phyloP scores from a whole-genome alignment of 225 moss, liverwort and hornwort species.

The Straminergon stramineum region DNA sequence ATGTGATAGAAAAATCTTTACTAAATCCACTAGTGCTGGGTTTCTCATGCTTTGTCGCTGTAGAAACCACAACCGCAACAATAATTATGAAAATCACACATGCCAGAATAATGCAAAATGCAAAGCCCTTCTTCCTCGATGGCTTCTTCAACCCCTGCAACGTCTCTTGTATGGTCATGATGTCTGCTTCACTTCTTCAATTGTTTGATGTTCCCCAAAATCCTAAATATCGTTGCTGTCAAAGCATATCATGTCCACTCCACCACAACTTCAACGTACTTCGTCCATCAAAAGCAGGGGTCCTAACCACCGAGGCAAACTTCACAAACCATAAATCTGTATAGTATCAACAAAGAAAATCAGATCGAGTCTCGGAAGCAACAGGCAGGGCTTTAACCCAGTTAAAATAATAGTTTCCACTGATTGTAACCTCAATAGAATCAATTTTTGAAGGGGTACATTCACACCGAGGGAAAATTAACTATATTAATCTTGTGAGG shows the following conservation, averaged over 20 bases:
- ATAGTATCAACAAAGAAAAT: background rate
- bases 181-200: background rate
- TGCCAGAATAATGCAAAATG: slow-evolving; percentile 13
- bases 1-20: slow-evolving; percentile 37
- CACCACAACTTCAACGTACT: background rate
- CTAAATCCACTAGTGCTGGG: background rate
- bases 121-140: slow-evolving; percentile 22
- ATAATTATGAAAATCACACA: slow-evolving; percentile 12
- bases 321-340: background rate
- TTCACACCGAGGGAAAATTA: background rate
- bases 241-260: background rate
- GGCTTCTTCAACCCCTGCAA: slow-evolving; percentile 26
- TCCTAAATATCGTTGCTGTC: background rate
- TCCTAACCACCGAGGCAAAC: background rate
- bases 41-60: background rate
- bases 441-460: background rate
- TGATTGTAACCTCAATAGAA: background rate
- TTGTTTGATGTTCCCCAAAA: background rate
- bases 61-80: slow-evolving; percentile 26
- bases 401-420: background rate
- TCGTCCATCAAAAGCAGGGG: background rate
- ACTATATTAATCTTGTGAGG: background rate
- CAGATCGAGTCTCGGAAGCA: background rate
- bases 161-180: slow-evolving; percentile 20
- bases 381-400: background rate